Conservation (phyloP, 2,329 filamentous ascomycete genomes). For the Dendryphion nanum region DNA sequence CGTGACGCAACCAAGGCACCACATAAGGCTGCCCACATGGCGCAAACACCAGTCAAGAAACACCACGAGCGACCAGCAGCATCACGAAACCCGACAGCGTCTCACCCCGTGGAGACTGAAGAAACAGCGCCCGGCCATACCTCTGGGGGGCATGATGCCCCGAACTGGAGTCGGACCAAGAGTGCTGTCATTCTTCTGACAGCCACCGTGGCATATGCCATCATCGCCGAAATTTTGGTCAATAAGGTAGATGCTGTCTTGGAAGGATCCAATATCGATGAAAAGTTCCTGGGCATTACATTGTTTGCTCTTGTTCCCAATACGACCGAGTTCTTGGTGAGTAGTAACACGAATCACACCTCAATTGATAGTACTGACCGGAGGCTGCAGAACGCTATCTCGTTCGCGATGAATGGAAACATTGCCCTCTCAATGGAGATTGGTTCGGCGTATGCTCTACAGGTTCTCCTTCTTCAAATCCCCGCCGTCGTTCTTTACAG, state of each 20-base stretch:
- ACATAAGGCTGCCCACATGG: slow-evolving; percentile 50
- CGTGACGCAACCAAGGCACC: slow-evolving; percentile 65
- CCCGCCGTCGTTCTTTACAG: slow-evolving; percentile 91
- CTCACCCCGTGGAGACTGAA: slow-evolving; percentile 49
- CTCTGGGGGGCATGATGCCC: slow-evolving; percentile 81
- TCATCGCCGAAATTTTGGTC: slow-evolving; percentile 95
- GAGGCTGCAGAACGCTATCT: slow-evolving; percentile 88
- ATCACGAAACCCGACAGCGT: slow-evolving; percentile 35
- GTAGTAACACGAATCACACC: too few species aligned
- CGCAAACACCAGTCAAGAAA: slow-evolving; percentile 31
- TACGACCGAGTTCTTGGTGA: slow-evolving; percentile 92
- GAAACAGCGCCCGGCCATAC: slow-evolving; percentile 48
- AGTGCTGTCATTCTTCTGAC: slow-evolving; percentile 84
- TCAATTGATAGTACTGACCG: too few species aligned
- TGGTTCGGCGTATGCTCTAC: slow-evolving; percentile 91
- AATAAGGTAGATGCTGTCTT: slow-evolving; percentile 97
- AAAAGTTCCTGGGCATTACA: slow-evolving; percentile 96
- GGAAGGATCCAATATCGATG: slow-evolving; percentile 84
- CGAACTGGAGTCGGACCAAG: slow-evolving; percentile 93
- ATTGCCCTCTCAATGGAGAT: slow-evolving; percentile 99
- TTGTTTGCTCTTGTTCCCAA: slow-evolving; percentile 96
- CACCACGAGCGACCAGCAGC: slow-evolving; percentile 39
- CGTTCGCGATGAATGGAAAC: slow-evolving; percentile 99
- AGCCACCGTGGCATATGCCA: slow-evolving; percentile 88
- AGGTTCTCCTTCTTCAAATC: slow-evolving; percentile 93